phyloP scores from a whole-genome alignment of 305 asterid genomes.

The Rubia balearica region DNA sequence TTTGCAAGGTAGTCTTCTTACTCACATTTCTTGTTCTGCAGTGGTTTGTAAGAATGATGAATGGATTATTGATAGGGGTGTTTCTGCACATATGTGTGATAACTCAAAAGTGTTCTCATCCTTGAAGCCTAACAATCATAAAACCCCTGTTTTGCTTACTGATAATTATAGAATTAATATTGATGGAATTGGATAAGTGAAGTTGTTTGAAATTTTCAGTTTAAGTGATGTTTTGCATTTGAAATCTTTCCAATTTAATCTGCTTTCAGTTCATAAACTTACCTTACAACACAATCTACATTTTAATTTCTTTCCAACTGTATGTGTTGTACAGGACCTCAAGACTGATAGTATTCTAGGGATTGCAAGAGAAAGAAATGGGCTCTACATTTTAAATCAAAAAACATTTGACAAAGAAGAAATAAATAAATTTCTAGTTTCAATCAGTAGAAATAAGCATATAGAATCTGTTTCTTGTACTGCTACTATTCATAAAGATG shows the following conservation, averaged over 20 bases:
- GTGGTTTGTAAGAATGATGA: too few relatives aligned
- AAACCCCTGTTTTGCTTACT: not conserved
- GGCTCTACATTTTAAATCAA: not conserved
- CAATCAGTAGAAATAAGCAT: too few relatives aligned
- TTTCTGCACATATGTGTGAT: not conserved
- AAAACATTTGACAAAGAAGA: not conserved
- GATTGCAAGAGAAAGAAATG: not conserved
- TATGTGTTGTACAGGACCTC: too few relatives aligned
- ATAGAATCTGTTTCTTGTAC: not conserved
- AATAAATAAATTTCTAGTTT: too few relatives aligned
- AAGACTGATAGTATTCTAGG: too few relatives aligned
- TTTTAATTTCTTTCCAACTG: not conserved
- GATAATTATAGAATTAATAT: not conserved
- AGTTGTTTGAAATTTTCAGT: not conserved
- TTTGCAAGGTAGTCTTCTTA: not conserved
- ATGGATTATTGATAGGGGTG: not conserved
- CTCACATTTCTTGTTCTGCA: too few relatives aligned
- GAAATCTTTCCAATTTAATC: too few relatives aligned
- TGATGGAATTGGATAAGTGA: not conserved
- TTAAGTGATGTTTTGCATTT: too few relatives aligned
- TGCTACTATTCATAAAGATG: too few relatives aligned
- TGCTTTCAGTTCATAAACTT: not conserved
- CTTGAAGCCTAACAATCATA: too few relatives aligned
- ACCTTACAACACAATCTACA: not conserved
- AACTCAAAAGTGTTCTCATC: too few relatives aligned